phyloP scores from a whole-genome alignment of 2,329 filamentous ascomycete genomes.

The Biscogniauxia marginata region DNA sequence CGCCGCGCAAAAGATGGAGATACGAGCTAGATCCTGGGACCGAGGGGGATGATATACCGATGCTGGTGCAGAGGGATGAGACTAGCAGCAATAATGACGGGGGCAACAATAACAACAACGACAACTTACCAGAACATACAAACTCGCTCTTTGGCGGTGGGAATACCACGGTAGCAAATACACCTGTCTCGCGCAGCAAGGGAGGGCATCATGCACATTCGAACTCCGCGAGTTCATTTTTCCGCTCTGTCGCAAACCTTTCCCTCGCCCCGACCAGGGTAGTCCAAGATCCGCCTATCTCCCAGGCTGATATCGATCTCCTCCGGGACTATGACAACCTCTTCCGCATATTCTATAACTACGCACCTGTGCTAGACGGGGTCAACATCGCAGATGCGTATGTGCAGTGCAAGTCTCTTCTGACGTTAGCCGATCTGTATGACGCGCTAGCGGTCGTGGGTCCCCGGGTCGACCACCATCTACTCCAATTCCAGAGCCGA shows the following conservation, averaged over 20 bases:
- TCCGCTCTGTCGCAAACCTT: conserved; percentile 84
- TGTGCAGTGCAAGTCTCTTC: conserved; percentile 86
- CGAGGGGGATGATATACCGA: conserved; percentile 74
- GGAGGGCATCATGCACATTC: conserved; percentile 51
- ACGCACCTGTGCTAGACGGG: conserved; percentile 75
- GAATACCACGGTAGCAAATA: conserved; percentile 37
- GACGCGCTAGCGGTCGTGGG: conserved; percentile 86
- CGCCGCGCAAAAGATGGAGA: conserved; percentile 67
- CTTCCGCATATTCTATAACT: conserved; percentile 95
- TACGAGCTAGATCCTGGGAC: conserved; percentile 82
- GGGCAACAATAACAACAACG: conserved; percentile 15
- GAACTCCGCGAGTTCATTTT: conserved; percentile 59
- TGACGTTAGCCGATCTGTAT: conserved; percentile 90
- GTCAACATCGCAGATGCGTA: conserved; percentile 92
- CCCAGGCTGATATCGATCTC: conserved; percentile 67
- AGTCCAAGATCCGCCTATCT: conserved; percentile 50
- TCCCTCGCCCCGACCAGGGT: conserved; percentile 48
- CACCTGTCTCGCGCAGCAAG: conserved; percentile 51
- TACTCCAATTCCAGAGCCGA: conserved; percentile 85
- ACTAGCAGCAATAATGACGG: conserved; percentile 43
- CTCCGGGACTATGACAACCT: conserved; percentile 94
- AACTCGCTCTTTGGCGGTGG: conserved; percentile 59
- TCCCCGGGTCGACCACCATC: conserved; percentile 86
- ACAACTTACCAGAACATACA: conserved; percentile 22
- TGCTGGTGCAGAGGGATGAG: conserved; percentile 78